Evolutionary conservation across 139 green algal species (phyloP).

Genomic region (Volvox reticuliferus): DNA sequence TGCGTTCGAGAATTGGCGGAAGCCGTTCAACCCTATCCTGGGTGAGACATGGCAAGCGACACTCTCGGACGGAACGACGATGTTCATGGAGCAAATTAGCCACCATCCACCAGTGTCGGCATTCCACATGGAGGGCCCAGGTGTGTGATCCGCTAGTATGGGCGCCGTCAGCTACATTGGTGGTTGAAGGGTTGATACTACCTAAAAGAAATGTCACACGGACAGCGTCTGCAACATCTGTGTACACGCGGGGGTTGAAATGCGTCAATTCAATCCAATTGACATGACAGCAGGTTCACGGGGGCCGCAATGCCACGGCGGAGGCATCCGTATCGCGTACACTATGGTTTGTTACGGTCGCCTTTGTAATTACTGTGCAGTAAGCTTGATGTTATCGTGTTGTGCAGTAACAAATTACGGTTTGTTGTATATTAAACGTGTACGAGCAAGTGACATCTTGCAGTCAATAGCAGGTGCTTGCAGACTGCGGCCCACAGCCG

Average conservation of each 20-base stretch:
- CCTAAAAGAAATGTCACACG: neutral
- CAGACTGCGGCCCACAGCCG: too few species aligned
- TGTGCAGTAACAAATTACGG: too few species aligned
- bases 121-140: conserved; percentile 83
- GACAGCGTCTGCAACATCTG: neutral
- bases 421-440: too few species aligned
- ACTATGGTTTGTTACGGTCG: too few species aligned
- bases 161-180: too few species aligned
- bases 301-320: too few species aligned
- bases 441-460: too few species aligned
- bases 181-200: too few species aligned
- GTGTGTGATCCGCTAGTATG: conserved; percentile 42
- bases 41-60: conserved; percentile 86
- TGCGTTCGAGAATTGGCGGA: conserved; percentile 76
- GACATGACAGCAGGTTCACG: neutral
- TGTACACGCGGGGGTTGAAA: neutral
- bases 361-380: too few species aligned
- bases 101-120: conserved; percentile 86
- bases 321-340: too few species aligned
- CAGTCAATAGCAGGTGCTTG: too few species aligned
- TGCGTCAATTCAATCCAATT: neutral
- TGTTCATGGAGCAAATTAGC: conserved; percentile 89
- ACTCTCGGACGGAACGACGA: conserved; percentile 70
- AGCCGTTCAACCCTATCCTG: conserved; percentile 94
- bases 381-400: too few species aligned